Percentiles rank a stretch among this genome's conserved stretches.
Conservation (phyloP, 1,284 basidiomycete genomes). For the Xerocomus nothofagi region DNA sequence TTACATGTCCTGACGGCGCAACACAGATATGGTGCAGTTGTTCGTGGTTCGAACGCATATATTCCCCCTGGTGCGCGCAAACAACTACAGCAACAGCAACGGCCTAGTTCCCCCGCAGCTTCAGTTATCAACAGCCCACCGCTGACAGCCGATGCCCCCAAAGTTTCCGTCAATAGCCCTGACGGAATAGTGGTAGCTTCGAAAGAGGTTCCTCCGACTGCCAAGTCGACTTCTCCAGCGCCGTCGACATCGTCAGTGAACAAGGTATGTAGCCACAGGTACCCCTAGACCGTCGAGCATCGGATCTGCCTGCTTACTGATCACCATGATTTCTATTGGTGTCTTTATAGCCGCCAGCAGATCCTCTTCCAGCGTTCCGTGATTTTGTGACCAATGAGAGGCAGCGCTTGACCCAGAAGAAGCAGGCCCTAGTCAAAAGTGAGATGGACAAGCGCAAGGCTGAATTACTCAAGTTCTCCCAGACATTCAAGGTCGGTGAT, state of each 20-base stretch:
- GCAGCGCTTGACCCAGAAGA: slow-evolving; percentile 85
- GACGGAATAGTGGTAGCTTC: slow-evolving; percentile 51
- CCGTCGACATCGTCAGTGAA: slow-evolving; percentile 43
- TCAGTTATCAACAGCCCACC: slow-evolving; percentile 35
- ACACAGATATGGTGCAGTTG: slow-evolving; percentile 87
- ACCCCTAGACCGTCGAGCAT: neutral
- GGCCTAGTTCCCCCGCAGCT: slow-evolving; percentile 15
- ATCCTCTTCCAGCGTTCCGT: slow-evolving; percentile 77
- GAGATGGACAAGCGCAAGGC: slow-evolving; percentile 93
- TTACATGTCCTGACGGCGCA: slow-evolving; percentile 15
- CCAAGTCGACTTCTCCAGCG: slow-evolving; percentile 60
- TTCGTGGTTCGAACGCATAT: slow-evolving; percentile 86
- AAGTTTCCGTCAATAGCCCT: slow-evolving; percentile 69
- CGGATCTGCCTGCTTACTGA: slow-evolving; percentile 9
- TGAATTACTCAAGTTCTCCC: slow-evolving; percentile 89
- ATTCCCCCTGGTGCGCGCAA: slow-evolving; percentile 86
- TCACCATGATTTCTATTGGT: neutral
- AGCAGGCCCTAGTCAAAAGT: slow-evolving; percentile 85
- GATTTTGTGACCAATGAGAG: slow-evolving; percentile 90
- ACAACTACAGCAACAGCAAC: slow-evolving; percentile 34
- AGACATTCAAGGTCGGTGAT: slow-evolving; percentile 81
- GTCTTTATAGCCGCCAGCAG: slow-evolving; percentile 56
- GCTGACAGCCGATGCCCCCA: slow-evolving; percentile 57
- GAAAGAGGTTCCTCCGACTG: slow-evolving; percentile 43
- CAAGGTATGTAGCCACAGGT: slow-evolving; percentile 34